Base-by-base conservation (phyloP, 2,329 filamentous ascomycete species). In the Corniculantispora saksenae region DNA sequence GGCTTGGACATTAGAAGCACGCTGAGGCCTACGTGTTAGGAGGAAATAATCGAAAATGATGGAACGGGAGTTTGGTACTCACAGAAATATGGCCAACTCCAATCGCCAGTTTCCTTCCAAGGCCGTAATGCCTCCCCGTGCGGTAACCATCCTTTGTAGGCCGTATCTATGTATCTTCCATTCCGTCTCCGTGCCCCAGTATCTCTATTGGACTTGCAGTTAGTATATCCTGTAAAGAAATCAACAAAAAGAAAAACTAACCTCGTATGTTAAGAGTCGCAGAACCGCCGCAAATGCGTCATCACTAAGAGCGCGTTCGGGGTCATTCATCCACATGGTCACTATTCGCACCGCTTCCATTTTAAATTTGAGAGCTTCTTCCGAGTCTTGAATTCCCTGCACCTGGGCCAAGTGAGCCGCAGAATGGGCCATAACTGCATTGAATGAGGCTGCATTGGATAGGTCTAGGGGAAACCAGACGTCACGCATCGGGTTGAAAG, bases 401-500 rank as follows among this genome's bases (percentile, higher is more conserved):
- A 78, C 70, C 5, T 75, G 71, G 32, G 75, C 71, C 0, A 79
- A 65, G 56, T 79, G 78, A 0, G 77, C 76, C 1, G 78, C 78
- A 2, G 78, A 75, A 61, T 79, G 78, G 1, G 78, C 77, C 76
- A 80, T 78, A 45, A 79, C 74, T 21, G 72, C 73, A 45, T 79
- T 78, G 67, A 79, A 79, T 2, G 77, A 79, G 6, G 78, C 76
- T 3, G 76, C 72, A 63, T 80, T 79, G 7, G 78, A 79, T n/a
- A 80, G 67, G 56, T 80, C 78, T 1, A 79, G 65, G 0, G 78
- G 77, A 25, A 78, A 69, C 77, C 77, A 80, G 29, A 80, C 76
- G 55, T 79, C 77, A 17, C 73, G 74, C 76, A 79, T 79, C 0
- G 78, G 73, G 62, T 78, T 77, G 58, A 79, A 78, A 7, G 61